phyloP scores from a whole-genome alignment of 352 stramenopile species.

The Phytophthora fragariae region DNA sequence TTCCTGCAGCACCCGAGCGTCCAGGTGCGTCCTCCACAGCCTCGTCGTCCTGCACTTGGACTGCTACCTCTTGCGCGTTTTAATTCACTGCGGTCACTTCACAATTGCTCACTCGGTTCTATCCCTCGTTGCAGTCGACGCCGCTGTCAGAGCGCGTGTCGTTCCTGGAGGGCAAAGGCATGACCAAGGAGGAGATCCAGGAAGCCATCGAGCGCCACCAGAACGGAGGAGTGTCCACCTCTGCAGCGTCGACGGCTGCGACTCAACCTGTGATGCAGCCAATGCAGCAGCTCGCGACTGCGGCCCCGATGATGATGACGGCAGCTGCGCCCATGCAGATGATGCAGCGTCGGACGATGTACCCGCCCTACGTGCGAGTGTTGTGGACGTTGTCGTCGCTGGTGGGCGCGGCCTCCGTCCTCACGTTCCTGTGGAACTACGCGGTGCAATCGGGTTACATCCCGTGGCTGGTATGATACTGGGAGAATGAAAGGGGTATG shows the following conservation, averaged over 20 bases:
- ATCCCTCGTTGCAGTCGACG: slow-evolving; percentile 40
- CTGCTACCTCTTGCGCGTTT: background rate
- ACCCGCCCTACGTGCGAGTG: slow-evolving; percentile 69
- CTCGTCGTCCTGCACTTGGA: background rate
- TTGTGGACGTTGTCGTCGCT: slow-evolving; percentile 79
- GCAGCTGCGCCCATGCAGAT: slow-evolving; percentile 58
- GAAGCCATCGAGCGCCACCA: slow-evolving; percentile 76
- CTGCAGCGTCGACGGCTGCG: background rate
- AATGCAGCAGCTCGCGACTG: slow-evolving; percentile 10
- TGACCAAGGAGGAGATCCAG: slow-evolving; percentile 86
- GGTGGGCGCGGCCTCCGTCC: slow-evolving; percentile 70
- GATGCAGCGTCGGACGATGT: slow-evolving; percentile 42
- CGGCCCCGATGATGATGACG: slow-evolving; percentile 56
- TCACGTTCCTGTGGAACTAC: slow-evolving; percentile 82
- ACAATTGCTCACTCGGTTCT: slow-evolving; percentile 1
- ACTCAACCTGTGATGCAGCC: slow-evolving; percentile 5
- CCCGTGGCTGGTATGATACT: slow-evolving; percentile 61
- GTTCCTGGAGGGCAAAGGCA: slow-evolving; percentile 84
- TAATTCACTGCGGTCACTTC: slow-evolving; percentile 1
- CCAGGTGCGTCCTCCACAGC: slow-evolving; percentile 46
- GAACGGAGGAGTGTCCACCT: slow-evolving; percentile 26
- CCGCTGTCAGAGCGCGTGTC: slow-evolving; percentile 78
- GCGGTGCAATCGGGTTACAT: slow-evolving; percentile 75
- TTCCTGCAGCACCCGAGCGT: slow-evolving; percentile 86
- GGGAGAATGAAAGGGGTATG: background rate